A percentile compares a stretch with the other conserved stretches of the same genome.
phyloP scores from a whole-genome alignment of 495 filamentous ascomycete species.

The Annulohypoxylon stygium region DNA sequence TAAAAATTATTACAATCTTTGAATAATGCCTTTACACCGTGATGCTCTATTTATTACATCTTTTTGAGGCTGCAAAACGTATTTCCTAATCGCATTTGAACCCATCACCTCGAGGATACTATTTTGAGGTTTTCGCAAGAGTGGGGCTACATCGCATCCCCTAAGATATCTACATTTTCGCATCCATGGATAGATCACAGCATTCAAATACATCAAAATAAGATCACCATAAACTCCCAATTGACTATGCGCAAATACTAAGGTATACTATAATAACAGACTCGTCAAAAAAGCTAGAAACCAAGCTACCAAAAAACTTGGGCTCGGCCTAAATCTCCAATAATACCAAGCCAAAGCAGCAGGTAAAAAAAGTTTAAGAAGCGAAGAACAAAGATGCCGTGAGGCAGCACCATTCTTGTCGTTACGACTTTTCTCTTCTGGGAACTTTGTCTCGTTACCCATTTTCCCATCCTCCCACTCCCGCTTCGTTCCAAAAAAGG shows the following conservation, averaged over 20 bases:
- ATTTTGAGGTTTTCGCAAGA: conserved; percentile 20
- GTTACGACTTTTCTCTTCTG: conserved; percentile 48
- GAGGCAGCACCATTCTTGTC: conserved; percentile 58
- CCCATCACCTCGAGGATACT: conserved; percentile 21
- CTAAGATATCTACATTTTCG: background rate
- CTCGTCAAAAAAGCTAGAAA: conserved; percentile 4
- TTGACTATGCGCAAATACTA: conserved; percentile 53
- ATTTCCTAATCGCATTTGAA: conserved; percentile 30
- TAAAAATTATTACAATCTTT: conserved; percentile 19
- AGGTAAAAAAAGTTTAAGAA: conserved; percentile 34
- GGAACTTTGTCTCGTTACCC: conserved; percentile 23
- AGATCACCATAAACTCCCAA: conserved; percentile 41
- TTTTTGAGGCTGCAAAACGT: conserved; percentile 31
- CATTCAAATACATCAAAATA: background rate
- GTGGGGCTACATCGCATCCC: background rate
- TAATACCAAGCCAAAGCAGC: conserved; percentile 15
- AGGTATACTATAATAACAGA: conserved; percentile 45
- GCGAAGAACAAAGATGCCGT: conserved; percentile 56
- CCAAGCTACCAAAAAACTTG: conserved; percentile 21
- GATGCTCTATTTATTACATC: conserved; percentile 37
- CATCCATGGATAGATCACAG: background rate
- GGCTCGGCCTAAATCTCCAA: conserved; percentile 19
- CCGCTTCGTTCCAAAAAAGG: conserved; percentile 23
- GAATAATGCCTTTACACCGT: background rate
- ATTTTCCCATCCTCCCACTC: conserved; percentile 11